Evolutionary conservation across 2,329 filamentous ascomycete genomes (phyloP).

Genomic region (Diaporthe aspalathi): DNA sequence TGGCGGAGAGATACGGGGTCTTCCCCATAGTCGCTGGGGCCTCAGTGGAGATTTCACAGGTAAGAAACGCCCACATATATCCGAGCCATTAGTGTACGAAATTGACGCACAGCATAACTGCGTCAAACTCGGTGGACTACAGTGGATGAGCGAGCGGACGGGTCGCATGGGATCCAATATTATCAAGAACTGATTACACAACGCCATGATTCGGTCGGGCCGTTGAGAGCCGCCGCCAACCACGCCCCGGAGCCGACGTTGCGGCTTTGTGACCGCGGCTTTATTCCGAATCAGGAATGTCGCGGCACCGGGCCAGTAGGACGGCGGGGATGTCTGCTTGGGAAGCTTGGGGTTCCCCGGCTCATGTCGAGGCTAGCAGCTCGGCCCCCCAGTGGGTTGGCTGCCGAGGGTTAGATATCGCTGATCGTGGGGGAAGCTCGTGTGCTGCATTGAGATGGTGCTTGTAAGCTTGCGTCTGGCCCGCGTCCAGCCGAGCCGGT

Average conservation of each 20-base stretch:
- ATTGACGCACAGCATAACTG: background rate
- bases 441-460: conserved; percentile 8
- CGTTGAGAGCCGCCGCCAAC: conserved; percentile 23
- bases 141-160: background rate
- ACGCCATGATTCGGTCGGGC: conserved; percentile 12
- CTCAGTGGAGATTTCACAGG: background rate
- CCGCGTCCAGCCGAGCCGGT: conserved; percentile 39
- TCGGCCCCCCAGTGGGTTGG: background rate
- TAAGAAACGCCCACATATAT: conserved; percentile 7
- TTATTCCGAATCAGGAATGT: conserved; percentile 22
- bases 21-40: conserved; percentile 8
- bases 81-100: conserved; percentile 5
- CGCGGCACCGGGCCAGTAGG: conserved; percentile 8
- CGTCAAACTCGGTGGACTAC: background rate
- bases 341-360: background rate
- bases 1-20: background rate
- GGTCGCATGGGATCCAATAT: conserved; percentile 11
- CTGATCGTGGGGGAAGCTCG: background rate
- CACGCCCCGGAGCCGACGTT: background rate
- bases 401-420: background rate
- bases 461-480: conserved; percentile 5
- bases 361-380: background rate
- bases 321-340: too few species aligned
- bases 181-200: background rate
- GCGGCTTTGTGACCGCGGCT: conserved; percentile 16